Percentiles rank a stretch among this genome's conserved stretches.
These are phyloP conservation scores for Stachybotrys chlorohalonatus DNA, from an alignment of 2,329 filamentous ascomycete species.

Conservation along the genomic window DNA sequence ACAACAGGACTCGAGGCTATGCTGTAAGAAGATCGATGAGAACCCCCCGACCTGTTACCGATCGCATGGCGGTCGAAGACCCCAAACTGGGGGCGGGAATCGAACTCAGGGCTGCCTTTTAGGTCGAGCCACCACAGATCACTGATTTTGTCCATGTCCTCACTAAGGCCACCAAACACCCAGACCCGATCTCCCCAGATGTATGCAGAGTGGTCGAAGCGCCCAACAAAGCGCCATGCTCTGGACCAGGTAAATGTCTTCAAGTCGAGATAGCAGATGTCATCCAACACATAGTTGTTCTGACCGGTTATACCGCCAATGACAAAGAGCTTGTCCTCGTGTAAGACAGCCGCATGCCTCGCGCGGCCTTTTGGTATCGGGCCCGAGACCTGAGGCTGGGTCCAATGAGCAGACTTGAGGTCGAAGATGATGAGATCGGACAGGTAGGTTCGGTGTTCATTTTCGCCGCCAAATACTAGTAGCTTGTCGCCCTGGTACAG, in stretches of 20 bases:
- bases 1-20: constrained; percentile 41
- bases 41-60: constrained; percentile 33
- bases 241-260: constrained; percentile 98
- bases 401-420: constrained; percentile 90
- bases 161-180: constrained; percentile 91
- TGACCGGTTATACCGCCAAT: constrained; percentile 92
- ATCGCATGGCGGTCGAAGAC: constrained; percentile 37
- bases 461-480: constrained; percentile 96
- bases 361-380: constrained; percentile 82
- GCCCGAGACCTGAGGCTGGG: constrained; percentile 78
- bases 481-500: constrained; percentile 90
- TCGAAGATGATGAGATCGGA: constrained; percentile 96
- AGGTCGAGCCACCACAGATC: constrained; percentile 98
- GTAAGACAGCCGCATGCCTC: constrained; percentile 84
- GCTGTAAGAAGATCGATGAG: constrained; percentile 43
- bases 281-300: constrained; percentile 85
- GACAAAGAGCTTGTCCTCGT: constrained; percentile 95
- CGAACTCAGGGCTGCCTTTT: constrained; percentile 79
- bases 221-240: constrained; percentile 87
- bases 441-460: constrained; percentile 91
- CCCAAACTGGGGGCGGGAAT: constrained; percentile 54
- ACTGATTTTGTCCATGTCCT: constrained; percentile 93
- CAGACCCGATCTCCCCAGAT: constrained; percentile 87
- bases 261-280: constrained; percentile 92
- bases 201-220: constrained; percentile 93